Base-by-base conservation (phyloP, 179 eudicot species). In the Amaranthus tricolor region DNA sequence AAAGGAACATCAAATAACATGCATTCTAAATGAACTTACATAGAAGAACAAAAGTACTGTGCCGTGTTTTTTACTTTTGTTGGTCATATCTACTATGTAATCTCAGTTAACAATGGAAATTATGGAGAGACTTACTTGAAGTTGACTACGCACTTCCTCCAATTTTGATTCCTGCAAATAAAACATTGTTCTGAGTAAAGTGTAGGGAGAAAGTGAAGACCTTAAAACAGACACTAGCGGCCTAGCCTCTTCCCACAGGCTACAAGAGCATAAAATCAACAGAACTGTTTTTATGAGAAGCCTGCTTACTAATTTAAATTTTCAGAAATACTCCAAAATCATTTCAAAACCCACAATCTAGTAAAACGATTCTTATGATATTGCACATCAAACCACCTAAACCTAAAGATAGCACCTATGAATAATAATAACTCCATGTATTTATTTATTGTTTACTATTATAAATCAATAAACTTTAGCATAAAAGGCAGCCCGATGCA, bases 111-210 rank as follows among this genome's bases (percentile, higher is more conserved):
- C 5, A 4, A 12, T 40, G 19, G 24, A 20, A 10, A 67, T 50
- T 50, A 45, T 6, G 56, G 12, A 68, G 77, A 74, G 68, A 71
- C 84, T 82, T 80, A 94, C 97, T 94, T 86, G 91, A 78, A 94
- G 90, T 82, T 90, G 91, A 70, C 79, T 79, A 43, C 89, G 91
- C 57, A 89, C 80, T 73, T 85, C 91, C 48, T 88, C 93, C 78
- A 92, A 84, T 83, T 92, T 94, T 12, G 74, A 68, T 74, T 92
- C 98, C 98, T 94, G 81, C 67, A 19, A 73, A 74, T 74, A 79
- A n/a, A 51, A 78, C 44, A 59, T 55, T 15, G 65, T 53, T 73
- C 20, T 21, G 24, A 43, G 15, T 13, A 31, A 14, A 14, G 57
- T 72, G 49, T 10, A 62, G 20, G 24, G 47, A 14, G n/a, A 45